Conservation (phyloP, 2,329 filamentous ascomycete species). For the Diaporthe aspalathi region DNA sequence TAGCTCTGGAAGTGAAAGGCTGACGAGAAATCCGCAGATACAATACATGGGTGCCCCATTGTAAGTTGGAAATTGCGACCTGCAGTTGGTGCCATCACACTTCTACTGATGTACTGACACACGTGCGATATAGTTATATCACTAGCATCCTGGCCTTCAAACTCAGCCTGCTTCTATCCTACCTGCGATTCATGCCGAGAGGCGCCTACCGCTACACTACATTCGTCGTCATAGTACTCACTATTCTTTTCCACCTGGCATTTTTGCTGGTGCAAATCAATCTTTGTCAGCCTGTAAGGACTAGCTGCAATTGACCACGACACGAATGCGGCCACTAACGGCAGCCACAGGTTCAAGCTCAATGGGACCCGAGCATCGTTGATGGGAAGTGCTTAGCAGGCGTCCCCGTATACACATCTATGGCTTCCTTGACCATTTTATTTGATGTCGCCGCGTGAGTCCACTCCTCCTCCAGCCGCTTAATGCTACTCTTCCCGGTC, state of each 20-base stretch:
- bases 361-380: conserved; percentile 55
- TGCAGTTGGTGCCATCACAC: neutral
- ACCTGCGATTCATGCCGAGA: conserved; percentile 57
- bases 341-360: conserved; percentile 36
- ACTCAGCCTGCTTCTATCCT: conserved; percentile 56
- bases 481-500: neutral
- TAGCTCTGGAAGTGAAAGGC: neutral
- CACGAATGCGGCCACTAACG: neutral
- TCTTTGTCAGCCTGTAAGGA: conserved; percentile 51
- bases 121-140: conserved; percentile 49
- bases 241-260: conserved; percentile 53
- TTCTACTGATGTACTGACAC: neutral
- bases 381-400: conserved; percentile 53
- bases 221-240: conserved; percentile 49
- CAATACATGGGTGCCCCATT: conserved; percentile 57
- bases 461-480: neutral
- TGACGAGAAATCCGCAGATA: conserved; percentile 42
- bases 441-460: conserved; percentile 56
- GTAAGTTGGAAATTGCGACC: conserved; percentile 43
- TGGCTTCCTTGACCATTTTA: conserved; percentile 54
- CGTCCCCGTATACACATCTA: conserved; percentile 57
- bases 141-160: conserved; percentile 59
- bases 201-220: conserved; percentile 50
- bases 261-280: conserved; percentile 52
- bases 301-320: conserved; percentile 17